Percentiles rank a stretch among this genome's conserved stretches.
Conservation (phyloP, 1,139 yeast species). For the Trichomonascaceae sp. region DNA sequence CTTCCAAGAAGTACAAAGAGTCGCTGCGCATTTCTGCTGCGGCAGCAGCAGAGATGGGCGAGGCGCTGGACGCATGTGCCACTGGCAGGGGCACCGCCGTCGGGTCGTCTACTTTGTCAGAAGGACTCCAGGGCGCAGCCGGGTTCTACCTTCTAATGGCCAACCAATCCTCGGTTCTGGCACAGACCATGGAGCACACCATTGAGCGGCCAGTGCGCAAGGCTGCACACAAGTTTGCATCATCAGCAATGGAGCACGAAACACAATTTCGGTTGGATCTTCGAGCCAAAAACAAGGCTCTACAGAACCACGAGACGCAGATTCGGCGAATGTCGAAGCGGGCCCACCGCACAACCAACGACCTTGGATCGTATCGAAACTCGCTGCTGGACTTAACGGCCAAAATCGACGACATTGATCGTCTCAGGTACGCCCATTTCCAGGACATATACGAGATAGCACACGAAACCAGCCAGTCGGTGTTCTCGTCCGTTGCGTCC, state of each 20-base stretch:
- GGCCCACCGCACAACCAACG: slow-evolving; percentile 23
- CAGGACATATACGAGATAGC: slow-evolving; percentile 45
- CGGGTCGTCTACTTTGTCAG: slow-evolving; percentile 39
- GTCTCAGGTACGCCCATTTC: slow-evolving; percentile 62
- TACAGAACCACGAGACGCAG: slow-evolving; percentile 44
- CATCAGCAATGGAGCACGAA: slow-evolving; percentile 31
- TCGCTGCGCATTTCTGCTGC: slow-evolving; percentile 40
- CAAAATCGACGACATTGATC: slow-evolving; percentile 68
- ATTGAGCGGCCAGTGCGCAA: slow-evolving; percentile 44
- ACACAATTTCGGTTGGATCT: slow-evolving; percentile 41
- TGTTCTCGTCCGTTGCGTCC: slow-evolving; percentile 46
- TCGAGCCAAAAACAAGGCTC: slow-evolving; percentile 37
- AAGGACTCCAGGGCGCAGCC: slow-evolving; percentile 59
- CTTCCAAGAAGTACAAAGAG: slow-evolving; percentile 39
- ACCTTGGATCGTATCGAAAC: slow-evolving; percentile 49
- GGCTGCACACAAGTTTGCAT: slow-evolving; percentile 11
- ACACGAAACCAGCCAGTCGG: slow-evolving; percentile 41
- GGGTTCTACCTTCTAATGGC: slow-evolving; percentile 69
- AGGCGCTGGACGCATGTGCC: slow-evolving; percentile 57
- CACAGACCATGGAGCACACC: slow-evolving; percentile 38
- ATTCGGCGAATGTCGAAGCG: slow-evolving; percentile 41
- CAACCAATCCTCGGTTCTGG: slow-evolving; percentile 62
- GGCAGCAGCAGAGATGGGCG: slow-evolving; percentile 65
- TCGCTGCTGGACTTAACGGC: slow-evolving; percentile 54
- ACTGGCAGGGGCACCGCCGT: slow-evolving; percentile 54